These are phyloP conservation scores for Limnomonas spitsbergensis DNA, from an alignment of 139 green algal genomes.

Conservation along the genomic window DNA sequence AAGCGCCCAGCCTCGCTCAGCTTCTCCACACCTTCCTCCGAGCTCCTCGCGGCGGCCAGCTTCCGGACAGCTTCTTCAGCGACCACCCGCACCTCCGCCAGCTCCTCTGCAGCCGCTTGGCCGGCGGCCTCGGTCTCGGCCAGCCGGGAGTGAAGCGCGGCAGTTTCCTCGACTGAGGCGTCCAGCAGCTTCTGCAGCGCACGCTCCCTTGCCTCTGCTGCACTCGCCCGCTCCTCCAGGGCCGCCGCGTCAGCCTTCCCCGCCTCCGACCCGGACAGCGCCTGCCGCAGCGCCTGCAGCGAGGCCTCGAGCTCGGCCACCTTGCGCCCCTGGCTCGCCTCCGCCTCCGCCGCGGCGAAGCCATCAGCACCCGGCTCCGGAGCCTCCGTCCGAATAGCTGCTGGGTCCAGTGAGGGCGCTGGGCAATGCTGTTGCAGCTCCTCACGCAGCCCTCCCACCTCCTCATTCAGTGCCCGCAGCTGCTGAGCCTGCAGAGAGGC, in stretches of 20 bases:
- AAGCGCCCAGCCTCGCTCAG: not conserved
- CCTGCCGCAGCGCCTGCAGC: too few relatives aligned
- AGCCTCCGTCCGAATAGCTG: too few relatives aligned
- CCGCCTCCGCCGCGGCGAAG: too few relatives aligned
- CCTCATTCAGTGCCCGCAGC: too few relatives aligned
- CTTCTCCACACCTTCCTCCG: not conserved
- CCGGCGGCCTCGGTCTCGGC: not conserved
- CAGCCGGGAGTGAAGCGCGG: not conserved
- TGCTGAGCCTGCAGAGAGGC: not conserved
- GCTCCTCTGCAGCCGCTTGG: not conserved
- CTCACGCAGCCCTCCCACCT: too few relatives aligned
- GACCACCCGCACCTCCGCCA: not conserved
- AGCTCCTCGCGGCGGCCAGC: not conserved
- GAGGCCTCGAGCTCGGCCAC: too few relatives aligned
- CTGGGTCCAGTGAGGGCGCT: too few relatives aligned
- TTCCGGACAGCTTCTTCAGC: slow-evolving; percentile 3
- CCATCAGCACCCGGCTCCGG: too few relatives aligned
- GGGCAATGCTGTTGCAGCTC: too few relatives aligned
- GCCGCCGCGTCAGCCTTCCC: not conserved
- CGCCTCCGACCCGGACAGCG: not conserved
- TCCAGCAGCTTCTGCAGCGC: not conserved
- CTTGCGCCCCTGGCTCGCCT: too few relatives aligned
- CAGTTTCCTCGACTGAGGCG: not conserved
- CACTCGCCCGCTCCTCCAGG: not conserved
- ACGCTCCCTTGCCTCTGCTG: too few relatives aligned